phyloP scores from a whole-genome alignment of 2,329 filamentous ascomycete genomes.

The Ascochyta lentis region DNA sequence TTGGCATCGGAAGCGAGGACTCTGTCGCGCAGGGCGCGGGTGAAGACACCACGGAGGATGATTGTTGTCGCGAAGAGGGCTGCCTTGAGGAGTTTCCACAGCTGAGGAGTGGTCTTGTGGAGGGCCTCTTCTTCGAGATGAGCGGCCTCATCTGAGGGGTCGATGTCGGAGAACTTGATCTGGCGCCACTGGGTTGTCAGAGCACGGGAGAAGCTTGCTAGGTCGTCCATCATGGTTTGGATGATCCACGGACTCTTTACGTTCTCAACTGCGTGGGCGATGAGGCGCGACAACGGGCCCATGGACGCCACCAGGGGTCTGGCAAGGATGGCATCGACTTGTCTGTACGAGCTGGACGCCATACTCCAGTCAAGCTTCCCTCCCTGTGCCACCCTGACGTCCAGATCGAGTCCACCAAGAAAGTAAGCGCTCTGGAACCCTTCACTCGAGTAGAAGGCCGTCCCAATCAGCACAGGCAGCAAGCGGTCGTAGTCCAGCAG shows the following conservation, averaged over 20 bases:
- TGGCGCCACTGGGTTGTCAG: slow-evolving; percentile 76
- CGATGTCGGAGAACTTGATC: slow-evolving; percentile 75
- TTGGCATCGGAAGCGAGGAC: slow-evolving; percentile 62
- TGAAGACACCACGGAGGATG: slow-evolving; percentile 75
- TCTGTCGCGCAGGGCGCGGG: slow-evolving; percentile 66
- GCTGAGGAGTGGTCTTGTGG: slow-evolving; percentile 69
- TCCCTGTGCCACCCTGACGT: slow-evolving; percentile 62
- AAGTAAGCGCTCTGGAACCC: slow-evolving; percentile 81
- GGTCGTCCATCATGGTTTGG: slow-evolving; percentile 64
- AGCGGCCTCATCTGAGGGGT: slow-evolving; percentile 68
- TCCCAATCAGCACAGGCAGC: slow-evolving; percentile 71
- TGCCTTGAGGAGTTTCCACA: slow-evolving; percentile 79
- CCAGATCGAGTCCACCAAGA: slow-evolving; percentile 70
- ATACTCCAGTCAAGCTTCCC: slow-evolving; percentile 69
- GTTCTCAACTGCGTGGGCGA: slow-evolving; percentile 68
- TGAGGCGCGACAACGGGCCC: slow-evolving; percentile 70
- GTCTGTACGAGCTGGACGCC: slow-evolving; percentile 64
- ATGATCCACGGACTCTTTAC: slow-evolving; percentile 59
- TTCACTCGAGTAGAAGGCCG: slow-evolving; percentile 72
- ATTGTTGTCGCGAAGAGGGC: slow-evolving; percentile 78
- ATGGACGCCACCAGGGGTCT: slow-evolving; percentile 70
- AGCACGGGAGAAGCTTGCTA: slow-evolving; percentile 70
- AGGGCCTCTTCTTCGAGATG: slow-evolving; percentile 70
- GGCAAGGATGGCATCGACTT: slow-evolving; percentile 64
- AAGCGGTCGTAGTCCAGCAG: slow-evolving; percentile 71